Conservation (phyloP, 1,139 yeast species). For the Trichomonascaceae sp. region DNA sequence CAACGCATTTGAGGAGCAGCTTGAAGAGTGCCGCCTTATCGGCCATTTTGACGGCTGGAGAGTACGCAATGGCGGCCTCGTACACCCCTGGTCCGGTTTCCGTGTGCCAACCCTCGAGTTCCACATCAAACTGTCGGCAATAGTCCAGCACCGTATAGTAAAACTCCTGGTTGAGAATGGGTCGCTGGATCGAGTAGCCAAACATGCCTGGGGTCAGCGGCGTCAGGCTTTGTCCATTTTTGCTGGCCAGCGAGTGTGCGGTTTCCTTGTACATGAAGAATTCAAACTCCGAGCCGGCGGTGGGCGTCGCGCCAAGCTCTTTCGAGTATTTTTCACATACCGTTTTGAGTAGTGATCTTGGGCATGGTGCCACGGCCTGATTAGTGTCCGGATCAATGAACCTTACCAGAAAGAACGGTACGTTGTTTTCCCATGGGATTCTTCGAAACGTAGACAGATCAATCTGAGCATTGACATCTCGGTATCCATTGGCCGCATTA, state of each 20-base stretch:
- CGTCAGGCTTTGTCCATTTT: constrained; percentile 17
- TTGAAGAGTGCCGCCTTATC: constrained; percentile 26
- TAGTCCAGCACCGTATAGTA: constrained; percentile 20
- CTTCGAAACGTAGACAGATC: constrained; percentile 18
- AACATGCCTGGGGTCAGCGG: constrained; percentile 27
- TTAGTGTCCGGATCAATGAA: constrained; percentile 17
- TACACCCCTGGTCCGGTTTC: constrained; percentile 30
- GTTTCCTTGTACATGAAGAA: constrained; percentile 25
- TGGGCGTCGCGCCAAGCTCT: constrained; percentile 11
- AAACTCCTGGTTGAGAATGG: constrained; percentile 21
- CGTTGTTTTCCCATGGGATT: constrained; percentile 23
- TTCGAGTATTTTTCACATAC: constrained; percentile 12
- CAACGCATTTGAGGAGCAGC: constrained; percentile 22
- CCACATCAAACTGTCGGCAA: constrained; percentile 16
- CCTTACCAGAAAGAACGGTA: constrained; percentile 22
- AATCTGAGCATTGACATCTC: constrained; percentile 21
- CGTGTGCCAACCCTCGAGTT: constrained; percentile 27
- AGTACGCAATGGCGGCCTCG: constrained; percentile 26
- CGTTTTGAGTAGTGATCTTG: constrained; percentile 18
- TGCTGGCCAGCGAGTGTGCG: constrained; percentile 16
- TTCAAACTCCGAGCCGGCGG: constrained; percentile 27
- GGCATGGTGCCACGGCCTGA: constrained; percentile 23
- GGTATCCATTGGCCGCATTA: constrained; percentile 23
- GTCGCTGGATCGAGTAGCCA: constrained; percentile 26
- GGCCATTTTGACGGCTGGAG: constrained; percentile 21